phyloP scores from a whole-genome alignment of 1,139 yeast genomes.

The Magnusiomyces clavatus region DNA sequence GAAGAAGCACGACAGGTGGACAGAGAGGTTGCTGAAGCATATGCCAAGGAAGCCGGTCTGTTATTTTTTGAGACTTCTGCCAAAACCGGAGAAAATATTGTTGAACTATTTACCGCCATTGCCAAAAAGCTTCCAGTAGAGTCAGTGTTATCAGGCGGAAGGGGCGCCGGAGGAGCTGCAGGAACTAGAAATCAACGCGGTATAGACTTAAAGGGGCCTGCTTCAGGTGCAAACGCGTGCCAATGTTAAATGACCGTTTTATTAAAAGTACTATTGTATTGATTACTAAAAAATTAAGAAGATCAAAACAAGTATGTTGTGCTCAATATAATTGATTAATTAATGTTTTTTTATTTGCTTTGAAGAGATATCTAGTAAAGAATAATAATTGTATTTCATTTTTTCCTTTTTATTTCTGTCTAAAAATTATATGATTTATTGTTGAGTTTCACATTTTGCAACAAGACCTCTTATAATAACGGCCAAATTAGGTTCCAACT shows the following conservation, averaged over 20 bases:
- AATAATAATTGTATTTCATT: too few species aligned
- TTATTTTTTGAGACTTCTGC: slow-evolving; percentile 92
- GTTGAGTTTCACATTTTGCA: background rate
- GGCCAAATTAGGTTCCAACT: slow-evolving; percentile 2
- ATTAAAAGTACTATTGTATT: background rate
- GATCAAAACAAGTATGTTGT: too few species aligned
- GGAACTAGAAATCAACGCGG: slow-evolving; percentile 3
- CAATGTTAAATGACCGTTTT: slow-evolving; percentile 2
- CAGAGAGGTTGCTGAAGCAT: slow-evolving; percentile 45
- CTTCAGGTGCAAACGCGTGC: slow-evolving; percentile 4
- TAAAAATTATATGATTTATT: background rate
- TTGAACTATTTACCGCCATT: slow-evolving; percentile 71
- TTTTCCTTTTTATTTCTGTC: background rate
- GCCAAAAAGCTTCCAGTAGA: slow-evolving; percentile 43
- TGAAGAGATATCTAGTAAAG: background rate
- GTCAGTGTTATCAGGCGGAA: slow-evolving; percentile 16
- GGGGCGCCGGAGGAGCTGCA: background rate
- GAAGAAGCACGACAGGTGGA: slow-evolving; percentile 43
- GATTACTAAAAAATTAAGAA: too few species aligned
- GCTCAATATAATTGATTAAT: too few species aligned
- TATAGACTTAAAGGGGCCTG: slow-evolving; percentile 3
- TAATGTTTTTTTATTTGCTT: background rate
- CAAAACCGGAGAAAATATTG: slow-evolving; percentile 77
- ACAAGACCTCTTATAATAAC: background rate
- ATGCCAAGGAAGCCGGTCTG: slow-evolving; percentile 67